Base-by-base conservation (phyloP, 352 stramenopile species). In the Pythium sukuiense region DNA sequence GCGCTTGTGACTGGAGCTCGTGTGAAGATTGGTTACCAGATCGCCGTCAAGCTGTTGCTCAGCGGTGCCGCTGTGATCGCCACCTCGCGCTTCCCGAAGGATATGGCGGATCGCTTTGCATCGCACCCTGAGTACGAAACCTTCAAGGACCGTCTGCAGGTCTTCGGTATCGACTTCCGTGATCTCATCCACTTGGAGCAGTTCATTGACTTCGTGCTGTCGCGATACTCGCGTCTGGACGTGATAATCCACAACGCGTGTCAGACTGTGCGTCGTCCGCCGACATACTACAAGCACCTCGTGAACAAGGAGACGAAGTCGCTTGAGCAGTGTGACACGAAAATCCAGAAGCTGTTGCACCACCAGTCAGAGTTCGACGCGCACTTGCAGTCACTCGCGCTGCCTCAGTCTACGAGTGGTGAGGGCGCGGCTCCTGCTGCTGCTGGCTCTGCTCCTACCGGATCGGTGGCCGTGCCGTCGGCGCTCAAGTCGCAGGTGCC, bases 191-290 rank as follows among this genome's bases (percentile, higher is more conserved):
- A 97, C 57, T 68, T 99, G 24, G 97, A 99, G 77, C 87, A 97
- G 55, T 98, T 99, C 70, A 89, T 95, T 24, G 87, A 93, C 68
- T 92, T 90, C 65, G 85, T 95, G 32, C 72, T 92, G 9, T 79
- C 74, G 35, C 83, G 69, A 2, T 91, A 95, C 68, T 78, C 83
- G 54, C 94, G 94, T n/a, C 84, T 99, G 37, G 95, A 99, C 77
- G 90, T 99, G 43, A 87, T 99, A 49, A 96, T 99, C 58, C 98
- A 99, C 79, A 99, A 99, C 74, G 97, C 97, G 9, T 99, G 97
- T 79, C 97, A 99, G 81, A 99, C 97, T 1, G 88, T 99, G 32
- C 89, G 96, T 65, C 86, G 97, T 18, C 96, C 96, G 49, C 85
- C 88, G 11, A 90, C 83, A 18, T 99, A 98, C 82, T 99, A 99